Evolutionary conservation across 371 early-diverging fungal species (phyloP).

Genomic region (Dichotomocladium elegans): DNA sequence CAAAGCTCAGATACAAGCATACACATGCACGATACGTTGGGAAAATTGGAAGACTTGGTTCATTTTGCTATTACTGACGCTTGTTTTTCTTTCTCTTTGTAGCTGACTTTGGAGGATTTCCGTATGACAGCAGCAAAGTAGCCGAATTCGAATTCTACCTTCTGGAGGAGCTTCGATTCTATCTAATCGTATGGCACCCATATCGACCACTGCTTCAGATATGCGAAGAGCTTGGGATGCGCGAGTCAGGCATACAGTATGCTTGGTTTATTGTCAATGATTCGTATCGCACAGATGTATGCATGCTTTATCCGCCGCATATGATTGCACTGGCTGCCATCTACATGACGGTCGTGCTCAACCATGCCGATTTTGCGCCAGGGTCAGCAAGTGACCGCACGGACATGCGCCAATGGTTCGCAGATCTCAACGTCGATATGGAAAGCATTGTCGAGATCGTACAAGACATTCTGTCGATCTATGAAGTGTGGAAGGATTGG

Average conservation of each 20-base stretch:
- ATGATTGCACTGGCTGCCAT: conserved; percentile 82
- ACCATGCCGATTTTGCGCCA: conserved; percentile 45
- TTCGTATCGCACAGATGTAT: conserved; percentile 73
- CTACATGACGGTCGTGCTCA: conserved; percentile 67
- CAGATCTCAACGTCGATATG: conserved; percentile 71
- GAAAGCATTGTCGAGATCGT: conserved; percentile 65
- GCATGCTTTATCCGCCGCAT: conserved; percentile 84
- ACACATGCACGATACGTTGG: too few relatives aligned
- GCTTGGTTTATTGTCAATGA: conserved; percentile 87
- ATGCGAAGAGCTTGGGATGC: conserved; percentile 54
- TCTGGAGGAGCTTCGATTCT: conserved; percentile 84
- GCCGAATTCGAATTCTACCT: conserved; percentile 92
- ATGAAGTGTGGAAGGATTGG: conserved; percentile 64
- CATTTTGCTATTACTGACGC: too few relatives aligned
- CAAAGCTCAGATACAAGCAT: too few relatives aligned
- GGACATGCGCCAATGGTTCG: conserved; percentile 74
- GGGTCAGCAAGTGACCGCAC: conserved; percentile 41
- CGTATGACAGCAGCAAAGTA: conserved; percentile 71
- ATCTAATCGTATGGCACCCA: conserved; percentile 83
- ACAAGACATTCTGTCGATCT: conserved; percentile 63
- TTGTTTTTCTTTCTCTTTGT: not conserved
- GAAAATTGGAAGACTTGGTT: too few relatives aligned
- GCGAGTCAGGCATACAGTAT: conserved; percentile 61
- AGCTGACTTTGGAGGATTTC: conserved; percentile 54
- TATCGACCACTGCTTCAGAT: conserved; percentile 72